Percentiles rank a stretch among this genome's conserved stretches.
phyloP scores from a whole-genome alignment of 1,139 yeast species.

The Sugiyamaella pinicola region DNA sequence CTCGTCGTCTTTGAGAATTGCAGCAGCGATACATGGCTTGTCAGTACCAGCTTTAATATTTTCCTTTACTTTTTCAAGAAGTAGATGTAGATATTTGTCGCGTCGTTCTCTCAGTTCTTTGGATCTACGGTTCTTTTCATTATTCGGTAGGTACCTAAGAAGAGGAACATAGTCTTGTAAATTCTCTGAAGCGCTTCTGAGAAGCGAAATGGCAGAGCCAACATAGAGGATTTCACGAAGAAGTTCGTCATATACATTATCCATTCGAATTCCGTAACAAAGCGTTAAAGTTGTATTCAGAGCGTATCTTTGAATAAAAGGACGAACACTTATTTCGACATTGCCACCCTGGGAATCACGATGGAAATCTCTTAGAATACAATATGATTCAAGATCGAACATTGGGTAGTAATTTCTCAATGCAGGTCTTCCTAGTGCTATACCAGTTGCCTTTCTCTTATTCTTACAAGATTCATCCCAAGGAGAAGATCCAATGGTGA shows the following conservation, averaged over 20 bases:
- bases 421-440: slow-evolving; percentile 46
- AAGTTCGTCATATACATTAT: slow-evolving; percentile 46
- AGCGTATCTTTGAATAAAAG: slow-evolving; percentile 54
- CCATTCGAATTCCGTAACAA: slow-evolving; percentile 58
- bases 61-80: slow-evolving; percentile 40
- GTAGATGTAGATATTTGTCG: slow-evolving; percentile 53
- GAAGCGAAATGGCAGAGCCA: slow-evolving; percentile 48
- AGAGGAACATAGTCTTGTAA: slow-evolving; percentile 59
- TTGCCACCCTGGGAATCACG: slow-evolving; percentile 26
- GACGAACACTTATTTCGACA: slow-evolving; percentile 48
- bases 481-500: slow-evolving; percentile 72
- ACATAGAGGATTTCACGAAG: slow-evolving; percentile 57
- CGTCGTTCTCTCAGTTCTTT: slow-evolving; percentile 49
- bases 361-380: slow-evolving; percentile 31
- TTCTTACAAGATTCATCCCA: slow-evolving; percentile 53
- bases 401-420: slow-evolving; percentile 38
- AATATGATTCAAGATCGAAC: slow-evolving; percentile 47
- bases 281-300: slow-evolving; percentile 55
- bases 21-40: slow-evolving; percentile 50
- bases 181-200: slow-evolving; percentile 46
- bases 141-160: slow-evolving; percentile 41
- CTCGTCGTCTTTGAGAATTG: slow-evolving; percentile 42
- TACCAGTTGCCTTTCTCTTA: slow-evolving; percentile 55
- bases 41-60: slow-evolving; percentile 38
- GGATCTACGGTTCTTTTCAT: slow-evolving; percentile 42